Conservation (phyloP, 1,284 basidiomycete species). For the Microbotryum saponariae region DNA sequence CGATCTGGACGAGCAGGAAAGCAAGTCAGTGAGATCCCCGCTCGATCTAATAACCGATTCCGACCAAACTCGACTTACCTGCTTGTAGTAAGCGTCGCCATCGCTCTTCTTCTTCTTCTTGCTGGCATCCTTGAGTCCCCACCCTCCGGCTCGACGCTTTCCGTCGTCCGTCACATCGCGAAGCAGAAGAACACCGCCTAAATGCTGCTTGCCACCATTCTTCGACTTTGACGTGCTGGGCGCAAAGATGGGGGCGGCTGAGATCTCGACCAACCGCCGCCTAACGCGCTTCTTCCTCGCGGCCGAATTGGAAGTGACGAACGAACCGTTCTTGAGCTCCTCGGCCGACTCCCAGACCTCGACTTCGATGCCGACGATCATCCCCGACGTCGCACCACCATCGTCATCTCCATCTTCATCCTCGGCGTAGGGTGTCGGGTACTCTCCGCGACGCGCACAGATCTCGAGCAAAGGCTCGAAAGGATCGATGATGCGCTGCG, state of each 20-base stretch:
- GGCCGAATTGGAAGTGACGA: not conserved
- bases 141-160: not conserved
- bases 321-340: not conserved
- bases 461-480: conserved; percentile 31
- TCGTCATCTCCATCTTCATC: conserved; percentile 20
- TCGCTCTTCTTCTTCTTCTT: conserved; percentile 10
- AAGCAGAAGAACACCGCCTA: conserved; percentile 29
- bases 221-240: not conserved
- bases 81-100: conserved; percentile 15
- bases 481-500: conserved; percentile 28
- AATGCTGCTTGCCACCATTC: conserved; percentile 21
- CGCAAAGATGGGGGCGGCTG: conserved; percentile 20
- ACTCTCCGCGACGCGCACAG: conserved; percentile 18
- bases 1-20: conserved; percentile 3
- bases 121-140: not conserved
- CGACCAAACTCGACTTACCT: not conserved
- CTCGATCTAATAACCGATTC: no score
- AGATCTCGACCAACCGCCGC: conserved; percentile 27
- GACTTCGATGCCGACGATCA: conserved; percentile 27
- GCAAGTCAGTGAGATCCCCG: not conserved
- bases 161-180: conserved; percentile 27
- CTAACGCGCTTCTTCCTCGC: conserved; percentile 25
- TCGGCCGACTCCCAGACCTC: conserved; percentile 19
- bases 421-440: conserved; percentile 5
- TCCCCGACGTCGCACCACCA: conserved; percentile 8